These are phyloP conservation scores for Dictyostelium gargantuum DNA, from an alignment of 208 protist species.

Conservation along the genomic window DNA sequence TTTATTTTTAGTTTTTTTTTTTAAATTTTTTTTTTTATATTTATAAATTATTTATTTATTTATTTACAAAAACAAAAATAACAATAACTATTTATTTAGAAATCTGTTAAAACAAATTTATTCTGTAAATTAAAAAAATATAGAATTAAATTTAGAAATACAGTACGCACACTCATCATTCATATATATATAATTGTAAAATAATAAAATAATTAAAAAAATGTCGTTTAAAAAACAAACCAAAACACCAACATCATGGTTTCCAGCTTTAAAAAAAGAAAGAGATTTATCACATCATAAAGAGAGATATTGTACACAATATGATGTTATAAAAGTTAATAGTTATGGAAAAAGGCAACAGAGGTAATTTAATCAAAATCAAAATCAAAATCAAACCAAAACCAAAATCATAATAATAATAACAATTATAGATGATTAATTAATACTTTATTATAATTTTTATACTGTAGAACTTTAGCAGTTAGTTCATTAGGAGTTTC, in stretches of 20 bases:
- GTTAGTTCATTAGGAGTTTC: conserved; percentile 34
- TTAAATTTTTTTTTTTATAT: no score
- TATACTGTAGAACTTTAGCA: conserved; percentile 14
- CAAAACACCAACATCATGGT: conserved; percentile 36
- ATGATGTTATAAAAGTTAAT: conserved; percentile 58
- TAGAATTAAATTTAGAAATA: no score
- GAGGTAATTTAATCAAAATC: no score
- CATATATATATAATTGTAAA: no score
- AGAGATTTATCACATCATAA: conserved; percentile 60
- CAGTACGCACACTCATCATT: no score
- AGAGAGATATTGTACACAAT: neutral
- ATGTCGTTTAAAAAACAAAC: conserved; percentile 56
- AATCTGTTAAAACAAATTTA: no score
- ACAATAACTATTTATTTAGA: no score
- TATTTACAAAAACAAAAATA: no score
- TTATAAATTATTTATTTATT: no score
- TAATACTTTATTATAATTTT: neutral
- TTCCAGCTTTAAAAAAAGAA: conserved; percentile 32
- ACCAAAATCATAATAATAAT: neutral
- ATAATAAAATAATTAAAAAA: no score
- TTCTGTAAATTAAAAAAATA: neutral
- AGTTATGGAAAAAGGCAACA: conserved; percentile 63
- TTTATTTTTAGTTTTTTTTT: no score
- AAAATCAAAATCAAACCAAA: no score
- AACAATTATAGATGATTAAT: neutral